Conservation (phyloP, 2,329 filamentous ascomycete genomes). For the Falciphora oryzae region DNA sequence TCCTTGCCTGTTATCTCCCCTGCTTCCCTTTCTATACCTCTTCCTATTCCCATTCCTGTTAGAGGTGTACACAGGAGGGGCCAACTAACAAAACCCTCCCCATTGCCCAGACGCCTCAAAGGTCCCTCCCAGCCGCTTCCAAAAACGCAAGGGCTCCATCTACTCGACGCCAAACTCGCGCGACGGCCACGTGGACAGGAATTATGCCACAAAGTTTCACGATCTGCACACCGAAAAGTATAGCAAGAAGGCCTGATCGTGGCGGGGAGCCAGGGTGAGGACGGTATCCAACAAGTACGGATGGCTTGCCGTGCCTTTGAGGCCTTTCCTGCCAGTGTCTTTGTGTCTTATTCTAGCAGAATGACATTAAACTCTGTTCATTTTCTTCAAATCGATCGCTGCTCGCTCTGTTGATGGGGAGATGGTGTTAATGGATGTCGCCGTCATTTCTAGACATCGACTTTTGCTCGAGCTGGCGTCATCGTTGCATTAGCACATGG, state of each 20-base stretch:
- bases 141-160: constrained; percentile 64
- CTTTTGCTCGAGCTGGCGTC: too few relatives aligned
- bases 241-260: constrained; percentile 25
- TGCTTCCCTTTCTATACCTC: too few relatives aligned
- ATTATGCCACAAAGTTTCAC: constrained; percentile 54
- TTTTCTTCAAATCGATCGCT: too few relatives aligned
- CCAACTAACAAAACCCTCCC: background rate
- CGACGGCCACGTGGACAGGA: constrained; percentile 58
- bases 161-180: constrained; percentile 60
- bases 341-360: background rate
- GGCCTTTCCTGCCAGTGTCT: background rate
- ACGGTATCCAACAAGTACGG: background rate
- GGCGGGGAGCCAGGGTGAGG: background rate
- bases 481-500: too few relatives aligned
- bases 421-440: too few relatives aligned
- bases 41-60: too few relatives aligned
- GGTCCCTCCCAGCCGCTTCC: constrained; percentile 61
- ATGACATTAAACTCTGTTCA: background rate
- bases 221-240: constrained; percentile 52
- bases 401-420: too few relatives aligned
- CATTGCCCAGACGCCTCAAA: constrained; percentile 52
- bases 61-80: too few relatives aligned
- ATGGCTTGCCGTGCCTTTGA: background rate
- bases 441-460: too few relatives aligned
- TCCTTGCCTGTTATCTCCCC: too few relatives aligned